phyloP scores from a whole-genome alignment of 1,284 basidiomycete species.

The Puccinia horiana region DNA sequence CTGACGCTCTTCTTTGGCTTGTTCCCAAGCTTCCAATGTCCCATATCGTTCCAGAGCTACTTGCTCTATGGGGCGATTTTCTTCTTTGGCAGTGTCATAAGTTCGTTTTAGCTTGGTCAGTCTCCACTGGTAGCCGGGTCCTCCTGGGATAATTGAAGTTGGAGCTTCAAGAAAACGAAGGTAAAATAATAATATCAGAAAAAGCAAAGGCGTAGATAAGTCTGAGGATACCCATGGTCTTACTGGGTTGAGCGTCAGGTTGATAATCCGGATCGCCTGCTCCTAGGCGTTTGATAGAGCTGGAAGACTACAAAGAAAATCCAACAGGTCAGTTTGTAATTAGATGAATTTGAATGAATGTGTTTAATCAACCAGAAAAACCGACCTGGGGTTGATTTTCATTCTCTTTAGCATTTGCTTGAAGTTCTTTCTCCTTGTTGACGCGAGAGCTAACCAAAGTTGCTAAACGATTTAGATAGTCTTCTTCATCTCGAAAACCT shows the following conservation, averaged over 20 bases:
- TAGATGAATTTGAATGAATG: no score
- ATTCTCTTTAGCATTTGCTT: background rate
- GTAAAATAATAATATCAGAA: background rate
- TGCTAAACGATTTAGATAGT: background rate
- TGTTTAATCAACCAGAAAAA: background rate
- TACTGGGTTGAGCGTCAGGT: conserved; percentile 24
- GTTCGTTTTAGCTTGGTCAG: conserved; percentile 43
- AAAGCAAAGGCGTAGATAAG: background rate
- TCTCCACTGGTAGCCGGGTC: conserved; percentile 48
- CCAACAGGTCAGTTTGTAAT: no score
- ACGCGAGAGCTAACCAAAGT: conserved; percentile 18
- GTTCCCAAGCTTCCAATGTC: conserved; percentile 77
- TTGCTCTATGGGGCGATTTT: conserved; percentile 57
- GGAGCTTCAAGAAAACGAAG: conserved; percentile 4
- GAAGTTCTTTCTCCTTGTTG: conserved; percentile 21
- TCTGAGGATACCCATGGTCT: background rate
- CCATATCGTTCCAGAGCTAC: conserved; percentile 87
- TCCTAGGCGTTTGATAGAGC: conserved; percentile 41
- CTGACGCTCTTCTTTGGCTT: conserved; percentile 79
- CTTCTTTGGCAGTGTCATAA: conserved; percentile 39
- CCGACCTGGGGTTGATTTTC: background rate
- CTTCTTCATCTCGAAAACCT: background rate
- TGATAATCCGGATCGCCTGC: conserved; percentile 43
- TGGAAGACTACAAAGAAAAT: conserved; percentile 20
- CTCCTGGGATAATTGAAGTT: conserved; percentile 13